Conservation (phyloP, 768 basidiomycete species). For the Russula dissimulans region DNA sequence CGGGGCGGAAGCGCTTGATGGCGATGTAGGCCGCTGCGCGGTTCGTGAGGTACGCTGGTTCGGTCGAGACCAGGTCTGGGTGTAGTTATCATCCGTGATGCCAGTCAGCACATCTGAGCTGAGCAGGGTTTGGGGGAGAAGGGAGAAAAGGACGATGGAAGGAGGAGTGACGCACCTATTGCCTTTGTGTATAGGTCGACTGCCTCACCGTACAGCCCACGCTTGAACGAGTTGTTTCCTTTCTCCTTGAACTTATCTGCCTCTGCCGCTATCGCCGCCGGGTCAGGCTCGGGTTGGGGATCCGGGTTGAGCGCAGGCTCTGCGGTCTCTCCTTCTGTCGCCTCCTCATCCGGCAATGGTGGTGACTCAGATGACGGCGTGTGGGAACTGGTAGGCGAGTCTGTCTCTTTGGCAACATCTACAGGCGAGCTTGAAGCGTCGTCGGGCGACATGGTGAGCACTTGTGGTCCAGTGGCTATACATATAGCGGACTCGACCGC, state of each 20-base stretch:
- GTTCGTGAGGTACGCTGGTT: conserved; percentile 76
- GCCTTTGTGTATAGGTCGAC: conserved; percentile 68
- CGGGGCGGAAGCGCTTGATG: conserved; percentile 63
- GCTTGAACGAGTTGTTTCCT: conserved; percentile 70
- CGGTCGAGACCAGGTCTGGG: conserved; percentile 28
- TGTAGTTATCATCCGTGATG: background rate
- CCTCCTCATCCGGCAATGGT: background rate
- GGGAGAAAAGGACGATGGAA: background rate
- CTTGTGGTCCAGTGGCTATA: background rate
- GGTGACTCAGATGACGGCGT: conserved; percentile 1
- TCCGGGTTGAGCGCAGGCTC: background rate
- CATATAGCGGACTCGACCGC: background rate
- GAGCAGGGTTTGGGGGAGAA: background rate
- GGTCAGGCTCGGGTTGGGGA: conserved; percentile 15
- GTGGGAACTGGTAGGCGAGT: background rate
- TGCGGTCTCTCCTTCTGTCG: background rate
- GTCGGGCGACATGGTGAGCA: conserved; percentile 4
- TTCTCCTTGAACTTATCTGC: conserved; percentile 64
- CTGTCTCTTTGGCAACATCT: background rate
- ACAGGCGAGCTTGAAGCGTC: background rate
- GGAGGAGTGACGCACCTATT: conserved; percentile 38
- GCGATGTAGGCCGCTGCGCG: conserved; percentile 83
- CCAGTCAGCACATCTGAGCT: background rate
- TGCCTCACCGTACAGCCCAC: conserved; percentile 54
- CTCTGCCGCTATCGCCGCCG: conserved; percentile 32